Base-by-base conservation (phyloP, 1,139 yeast species). In the Scheffersomyces cryptocercus region DNA sequence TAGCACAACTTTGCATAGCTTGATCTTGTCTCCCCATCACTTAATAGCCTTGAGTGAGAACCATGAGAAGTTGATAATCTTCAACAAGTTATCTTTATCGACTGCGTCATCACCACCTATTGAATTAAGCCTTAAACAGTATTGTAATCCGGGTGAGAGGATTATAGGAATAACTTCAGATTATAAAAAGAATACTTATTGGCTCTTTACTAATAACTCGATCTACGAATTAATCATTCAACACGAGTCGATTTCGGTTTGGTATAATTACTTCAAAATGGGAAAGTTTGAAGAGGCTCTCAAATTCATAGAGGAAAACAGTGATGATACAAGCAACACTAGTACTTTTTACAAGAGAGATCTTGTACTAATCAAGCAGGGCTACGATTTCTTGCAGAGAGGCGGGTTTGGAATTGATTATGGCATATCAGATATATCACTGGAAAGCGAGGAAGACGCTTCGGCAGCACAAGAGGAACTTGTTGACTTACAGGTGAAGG, bases 261-360 rank as follows among this genome's bases (percentile, higher is more conserved):
- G 97, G 97, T 79, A 77, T 48, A 75, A 85, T 5, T 75, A 88
- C 59, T 73, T 86, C 44, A 80, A 78, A 36, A 73, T 79, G 56
- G 77, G 81, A 1, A 73, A 79, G 45, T 91, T 75, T 61, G 87
- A 84, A 13, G 82, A 82, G 42, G 97, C 98, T 0, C 66, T 90
- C 38, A 55, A 65, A 2, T 65, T 81, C 12, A 56, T 83, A 6
- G 62, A 60, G 9, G 53, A 49, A 55, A 55, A 51, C 10, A 53
- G 49, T 6, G 48, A 48, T 8, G 44, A 47, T 5, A 45, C 67
- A n/a, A 73, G 76, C 40, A 58, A 38, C 28, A 11, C 38, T 8
- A 41, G 41, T 3, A 34, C 40, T 15, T 29, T 29, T 16, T 41
- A 45, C n/a, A 53, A 72, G 3, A 62, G 60, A 47, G 89, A 88